Percentiles rank a stretch among this genome's conserved stretches.
These are phyloP conservation scores for Penicillium crystallinum DNA, from an alignment of 495 filamentous ascomycete genomes.

Conservation along the genomic window DNA sequence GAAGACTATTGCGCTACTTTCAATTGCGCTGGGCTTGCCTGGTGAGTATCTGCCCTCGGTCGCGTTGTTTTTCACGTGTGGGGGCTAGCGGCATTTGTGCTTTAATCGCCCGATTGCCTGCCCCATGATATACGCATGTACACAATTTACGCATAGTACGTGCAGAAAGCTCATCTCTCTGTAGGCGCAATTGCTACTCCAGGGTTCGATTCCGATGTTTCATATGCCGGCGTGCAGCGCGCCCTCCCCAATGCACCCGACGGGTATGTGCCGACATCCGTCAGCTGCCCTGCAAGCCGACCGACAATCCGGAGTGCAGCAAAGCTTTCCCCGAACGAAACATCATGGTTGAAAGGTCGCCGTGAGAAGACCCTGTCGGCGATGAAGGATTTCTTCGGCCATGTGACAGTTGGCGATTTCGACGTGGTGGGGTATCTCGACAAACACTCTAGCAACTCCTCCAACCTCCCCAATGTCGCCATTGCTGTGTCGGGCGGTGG, in stretches of 20 bases:
- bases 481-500: slow-evolving; percentile 62
- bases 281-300: slow-evolving; percentile 37
- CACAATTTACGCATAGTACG: not conserved
- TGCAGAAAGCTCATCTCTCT: not conserved
- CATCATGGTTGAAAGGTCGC: slow-evolving; percentile 56
- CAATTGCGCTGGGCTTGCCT: slow-evolving; percentile 28
- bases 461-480: slow-evolving; percentile 57
- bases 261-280: slow-evolving; percentile 40
- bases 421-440: slow-evolving; percentile 69
- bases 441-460: slow-evolving; percentile 48
- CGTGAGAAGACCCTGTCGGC: slow-evolving; percentile 54
- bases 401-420: slow-evolving; percentile 69
- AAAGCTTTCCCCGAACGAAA: slow-evolving; percentile 61
- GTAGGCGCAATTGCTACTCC: slow-evolving; percentile 20
- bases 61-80: not conserved
- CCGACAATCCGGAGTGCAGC: slow-evolving; percentile 52
- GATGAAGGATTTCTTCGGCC: slow-evolving; percentile 67
- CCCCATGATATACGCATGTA: too few relatives aligned
- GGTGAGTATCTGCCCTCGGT: slow-evolving; percentile 19
- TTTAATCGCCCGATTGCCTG: too few relatives aligned
- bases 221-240: slow-evolving; percentile 14
- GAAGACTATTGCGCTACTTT: slow-evolving; percentile 20
- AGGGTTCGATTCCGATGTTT: slow-evolving; percentile 2
- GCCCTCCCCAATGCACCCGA: slow-evolving; percentile 46
- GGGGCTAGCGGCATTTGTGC: not conserved